Evolutionary conservation across 352 stramenopile genomes (phyloP), one percentile per base, ranked within the genome.

Genomic region (Aphanomyces astaci): DNA sequence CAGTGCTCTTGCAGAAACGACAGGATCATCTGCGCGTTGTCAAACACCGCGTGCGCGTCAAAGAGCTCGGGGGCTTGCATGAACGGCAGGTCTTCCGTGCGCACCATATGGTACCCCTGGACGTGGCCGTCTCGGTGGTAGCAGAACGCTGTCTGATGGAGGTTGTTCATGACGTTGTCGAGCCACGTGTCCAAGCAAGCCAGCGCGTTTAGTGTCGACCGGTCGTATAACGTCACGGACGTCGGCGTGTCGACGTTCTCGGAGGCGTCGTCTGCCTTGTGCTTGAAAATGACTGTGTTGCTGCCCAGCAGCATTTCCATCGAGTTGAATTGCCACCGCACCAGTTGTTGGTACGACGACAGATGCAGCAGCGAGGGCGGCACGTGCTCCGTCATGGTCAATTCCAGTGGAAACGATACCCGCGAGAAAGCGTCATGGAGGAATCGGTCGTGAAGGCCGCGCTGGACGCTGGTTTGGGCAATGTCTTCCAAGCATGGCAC

Each of bases 11-110:
- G 62, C 17, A 68, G n/a, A 32, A 68, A 68, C 11, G 9, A 63
- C 27, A 77, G 74, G 13, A 88, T 75, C 17, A 78, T 86, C 70
- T 88, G 80, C 3, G 76, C 77, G 63, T 77, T 88, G 40, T 78
- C 63, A 71, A 86, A 88, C 25, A 86, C 57, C 64, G 82, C 63
- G 19, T 72, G 56, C 30, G 78, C 78, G 46, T 88, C 80, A 60
- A 68, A 68, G 25, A 60, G 36, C 15, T 40, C 28, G 7, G 27
- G 46, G 10, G 39, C 51, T 25, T 51, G 15, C 10, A 68, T 2
- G 33, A 68, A 60, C 22, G 62, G 62, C 43, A 68, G 33, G n/a
- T 68, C 62, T 45, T 68, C 62, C 0, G 62, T 68, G 31, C 46
- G 46, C 27, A 68, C 62, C 32, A 68, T 43, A 22, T 45, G 46